Evolutionary conservation across 2,329 filamentous ascomycete species (phyloP), one percentile per base, ranked within the genome.

Genomic region (Dactylonectria macrodidyma): DNA sequence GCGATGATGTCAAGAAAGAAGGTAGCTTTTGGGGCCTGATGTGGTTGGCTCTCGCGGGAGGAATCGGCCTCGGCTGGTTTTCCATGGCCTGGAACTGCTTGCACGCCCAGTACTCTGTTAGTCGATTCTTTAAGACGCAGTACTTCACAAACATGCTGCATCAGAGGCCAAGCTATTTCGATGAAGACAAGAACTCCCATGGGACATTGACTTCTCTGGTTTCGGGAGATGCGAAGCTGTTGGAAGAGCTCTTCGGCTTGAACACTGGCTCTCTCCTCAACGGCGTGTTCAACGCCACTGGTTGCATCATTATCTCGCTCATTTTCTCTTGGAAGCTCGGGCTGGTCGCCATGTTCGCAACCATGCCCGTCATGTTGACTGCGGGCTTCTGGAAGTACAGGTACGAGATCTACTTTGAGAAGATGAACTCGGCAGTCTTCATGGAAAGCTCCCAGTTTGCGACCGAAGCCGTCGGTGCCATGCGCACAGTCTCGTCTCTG

Each of bases 401-500:
- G 12, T 16, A 16, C 12, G 12, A 16, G 24, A 26, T 34, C 19
- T 16, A 81, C 76, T 74, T 78, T 75, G 64, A 78, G 88, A 38
- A 79, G 83, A 12, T 12, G 12, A 14, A 81, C 86, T 2, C 87
- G 89, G 72, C 89, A 1, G 85, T 88, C 0, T 16, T 16, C 38
- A 16, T 16, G 38, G 38, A 12, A 16, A 16, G 12, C 12, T 12
- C 38, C 12, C 12, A 12, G 38, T 16, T 16, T 12, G 38, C 38
- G 12, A 12, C 12, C 26, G 90, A 92, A 72, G 86, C 89, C 2
- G 88, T 92, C 4, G 84, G 86, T 2, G 89, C 89, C 0, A 89
- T 91, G 65, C 82, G 90, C n/a, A 92, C 90, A 0, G 89, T 92
- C 1, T 82, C 87, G 0, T 84, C 88, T 0, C 79, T 92, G 3